Evolutionary conservation across 2,329 filamentous ascomycete genomes (phyloP), one percentile per base, ranked within the genome.

Genomic region (Exophiala bonariae): DNA sequence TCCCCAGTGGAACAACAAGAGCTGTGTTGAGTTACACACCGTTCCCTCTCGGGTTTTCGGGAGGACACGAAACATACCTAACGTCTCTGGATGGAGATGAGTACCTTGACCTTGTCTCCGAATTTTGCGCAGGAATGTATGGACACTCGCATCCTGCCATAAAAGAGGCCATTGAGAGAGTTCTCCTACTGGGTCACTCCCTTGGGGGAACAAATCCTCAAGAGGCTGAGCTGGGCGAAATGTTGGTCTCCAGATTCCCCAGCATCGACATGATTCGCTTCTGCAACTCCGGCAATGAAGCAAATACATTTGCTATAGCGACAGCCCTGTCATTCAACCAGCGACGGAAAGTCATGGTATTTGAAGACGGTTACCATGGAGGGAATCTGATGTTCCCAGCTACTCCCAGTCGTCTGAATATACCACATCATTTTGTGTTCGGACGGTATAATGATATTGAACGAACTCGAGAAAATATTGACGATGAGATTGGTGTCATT

Each of bases 301-400:
- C 81, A 3, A 85, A 81, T 41, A 68, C 80, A 3, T 76, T 81
- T 58, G 81, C 81, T 2, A 59, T 85, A 1, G 75, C 74, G 3
- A 74, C 71, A 1, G 81, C 80, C 0, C 70, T 76, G 9, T 66
- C 66, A 14, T 79, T 68, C 36, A 76, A 70, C 1, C 14, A 19
- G 8, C 18, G 11, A 17, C 8, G 20, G 22, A 41, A 41, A 28
- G 39, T 31, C 4, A 17, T 30, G 22, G 39, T 32, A 89, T 67
- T 96, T 88, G 7, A 80, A 72, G 2, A 96, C 76, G 61, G 95
- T 95, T 1, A 92, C 92, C 81, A 97, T 55, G 79, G 80, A 2
- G 77, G 76, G 1, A 26, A 5, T 11, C 14, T 10, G 23, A 20
- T 16, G 72, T 72, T 82, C 13, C 65, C 56, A 0, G 23, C 11